phyloP scores from a whole-genome alignment of 352 stramenopile genomes.

The Phytophthora melonis region DNA sequence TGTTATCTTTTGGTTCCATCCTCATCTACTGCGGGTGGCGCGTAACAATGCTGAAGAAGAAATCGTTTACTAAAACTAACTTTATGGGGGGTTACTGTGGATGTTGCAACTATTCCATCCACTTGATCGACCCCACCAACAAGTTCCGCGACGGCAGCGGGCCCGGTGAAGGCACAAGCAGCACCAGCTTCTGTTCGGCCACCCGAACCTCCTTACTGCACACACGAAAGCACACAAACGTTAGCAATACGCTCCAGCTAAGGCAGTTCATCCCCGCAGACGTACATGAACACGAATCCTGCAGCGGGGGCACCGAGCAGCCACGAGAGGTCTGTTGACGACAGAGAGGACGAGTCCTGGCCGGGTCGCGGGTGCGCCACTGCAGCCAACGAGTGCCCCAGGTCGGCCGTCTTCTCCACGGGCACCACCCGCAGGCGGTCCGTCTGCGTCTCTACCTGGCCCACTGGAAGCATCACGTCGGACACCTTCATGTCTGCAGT shows the following conservation, averaged over 20 bases:
- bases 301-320: conserved; percentile 67
- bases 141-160: conserved; percentile 83
- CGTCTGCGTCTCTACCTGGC: conserved; percentile 75
- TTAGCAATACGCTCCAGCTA: conserved; percentile 5
- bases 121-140: conserved; percentile 86
- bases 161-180: conserved; percentile 85
- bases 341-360: conserved; percentile 50
- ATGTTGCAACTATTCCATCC: conserved; percentile 68
- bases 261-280: too few species aligned
- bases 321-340: conserved; percentile 66
- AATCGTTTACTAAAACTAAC: conserved; percentile 34
- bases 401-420: conserved; percentile 76
- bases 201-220: conserved; percentile 82
- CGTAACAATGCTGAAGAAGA: not conserved
- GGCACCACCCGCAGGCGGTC: conserved; percentile 75
- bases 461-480: conserved; percentile 87
- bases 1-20: conserved; percentile 1
- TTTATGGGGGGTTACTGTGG: conserved; percentile 15
- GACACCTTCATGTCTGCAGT: conserved; percentile 83
- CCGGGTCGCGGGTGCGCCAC: conserved; percentile 60
- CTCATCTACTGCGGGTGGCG: conserved; percentile 1
- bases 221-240: not conserved
- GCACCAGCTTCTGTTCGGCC: conserved; percentile 78
- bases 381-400: conserved; percentile 78
- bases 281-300: conserved; percentile 89